Evolutionary conservation across 202 grass and related monocot genomes (phyloP).

Genomic region (Brachypodium distachyon): DNA sequence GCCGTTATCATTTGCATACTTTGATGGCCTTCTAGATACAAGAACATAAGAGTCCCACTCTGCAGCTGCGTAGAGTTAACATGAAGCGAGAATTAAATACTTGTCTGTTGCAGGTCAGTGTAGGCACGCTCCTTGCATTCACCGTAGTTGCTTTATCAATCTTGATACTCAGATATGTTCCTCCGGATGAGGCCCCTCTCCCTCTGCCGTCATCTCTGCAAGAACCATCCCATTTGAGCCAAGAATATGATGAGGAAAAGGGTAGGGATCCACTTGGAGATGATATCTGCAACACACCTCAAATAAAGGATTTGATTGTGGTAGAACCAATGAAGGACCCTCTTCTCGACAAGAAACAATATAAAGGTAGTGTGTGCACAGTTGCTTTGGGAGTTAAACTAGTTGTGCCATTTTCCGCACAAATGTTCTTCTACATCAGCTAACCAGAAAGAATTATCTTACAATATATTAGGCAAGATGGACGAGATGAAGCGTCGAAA

Average conservation of each 20-base stretch:
- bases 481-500: constrained; percentile 61
- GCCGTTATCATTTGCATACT: background rate
- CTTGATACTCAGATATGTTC: constrained; percentile 98
- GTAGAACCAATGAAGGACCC: constrained; percentile 36
- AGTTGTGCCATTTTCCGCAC: background rate
- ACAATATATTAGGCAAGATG: constrained; percentile 40
- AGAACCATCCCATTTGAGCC: constrained; percentile 50
- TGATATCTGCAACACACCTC: constrained; percentile 26
- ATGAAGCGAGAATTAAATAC: background rate
- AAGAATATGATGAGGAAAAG: constrained; percentile 45
- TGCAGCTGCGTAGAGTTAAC: background rate
- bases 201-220: constrained; percentile 56
- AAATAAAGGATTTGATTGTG: constrained; percentile 46
- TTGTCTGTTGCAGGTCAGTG: constrained; percentile 70
- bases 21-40: background rate
- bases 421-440: background rate
- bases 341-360: constrained; percentile 38
- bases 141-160: constrained; percentile 85
- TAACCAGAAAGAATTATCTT: background rate
- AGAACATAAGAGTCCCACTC: background rate
- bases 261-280: constrained; percentile 11
- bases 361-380: constrained; percentile 1
- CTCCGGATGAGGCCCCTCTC: constrained; percentile 69
- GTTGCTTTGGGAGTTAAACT: constrained; percentile 7
- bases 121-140: constrained; percentile 94